These are phyloP conservation scores for Corymbia maculata DNA, from an alignment of 345 rosid genomes.

Conservation along the genomic window DNA sequence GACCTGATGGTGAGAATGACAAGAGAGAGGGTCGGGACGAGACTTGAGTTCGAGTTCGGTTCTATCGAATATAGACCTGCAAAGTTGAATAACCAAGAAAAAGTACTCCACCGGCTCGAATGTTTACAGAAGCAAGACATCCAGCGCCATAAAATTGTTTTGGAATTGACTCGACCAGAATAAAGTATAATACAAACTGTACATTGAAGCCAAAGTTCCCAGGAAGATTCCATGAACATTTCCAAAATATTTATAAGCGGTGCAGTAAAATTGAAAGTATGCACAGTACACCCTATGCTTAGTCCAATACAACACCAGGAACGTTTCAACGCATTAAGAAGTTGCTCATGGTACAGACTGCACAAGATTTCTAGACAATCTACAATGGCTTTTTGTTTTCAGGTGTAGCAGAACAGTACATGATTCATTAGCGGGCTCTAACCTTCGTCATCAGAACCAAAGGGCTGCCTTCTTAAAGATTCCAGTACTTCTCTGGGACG, in stretches of 20 bases:
- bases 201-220: background rate
- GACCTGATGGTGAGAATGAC: background rate
- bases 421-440: background rate
- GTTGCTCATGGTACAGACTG: background rate
- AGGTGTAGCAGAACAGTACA: background rate
- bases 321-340: background rate
- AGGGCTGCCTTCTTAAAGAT: conserved; percentile 66
- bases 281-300: background rate
- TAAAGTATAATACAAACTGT: background rate
- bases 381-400: background rate
- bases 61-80: background rate
- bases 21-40: too few relatives aligned
- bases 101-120: background rate
- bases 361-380: background rate
- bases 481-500: conserved; percentile 58
- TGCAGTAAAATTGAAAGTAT: background rate
- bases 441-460: conserved; percentile 60
- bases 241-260: background rate
- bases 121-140: fast-evolving
- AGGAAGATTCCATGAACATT: background rate
- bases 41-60: background rate
- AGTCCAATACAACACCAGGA: background rate
- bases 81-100: fast-evolving
- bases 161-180: background rate
- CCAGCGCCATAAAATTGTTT: background rate